Evolutionary conservation across 2,329 filamentous ascomycete genomes (phyloP), one percentile per base, ranked within the genome.

Genomic region (Emmonsiellopsis sp.): DNA sequence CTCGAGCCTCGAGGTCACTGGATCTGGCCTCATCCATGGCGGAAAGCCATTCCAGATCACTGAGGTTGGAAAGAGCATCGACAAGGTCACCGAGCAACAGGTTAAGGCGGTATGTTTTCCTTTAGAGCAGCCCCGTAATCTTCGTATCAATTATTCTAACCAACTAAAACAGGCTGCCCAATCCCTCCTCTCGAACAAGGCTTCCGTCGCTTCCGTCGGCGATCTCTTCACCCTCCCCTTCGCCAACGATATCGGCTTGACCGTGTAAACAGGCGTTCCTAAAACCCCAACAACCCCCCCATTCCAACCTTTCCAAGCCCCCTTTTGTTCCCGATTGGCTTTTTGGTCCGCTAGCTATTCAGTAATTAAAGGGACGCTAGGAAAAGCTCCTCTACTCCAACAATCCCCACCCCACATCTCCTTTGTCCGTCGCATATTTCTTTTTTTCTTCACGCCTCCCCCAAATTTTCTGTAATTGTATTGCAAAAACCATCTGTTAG

Each of bases 161-260:
- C 65, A 64, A 62, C 65, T 16, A 49, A 56, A 52, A 38, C 67
- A 97, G 91, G 83, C 86, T 67, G 91, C 91, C 67, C 94, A 95
- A 80, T 78, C 85, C 68, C 80, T 96, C 63, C 78, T 97, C 60
- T 86, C 91, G 62, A 84, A 83, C 73, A 97, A 91, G 81, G 91
- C 92, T 50, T 86, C 89, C 52, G 87, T 96, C 59, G 86, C 89
- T 58, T 80, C 89, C 55, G 90, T 97, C 58, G 93, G 93, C 72
- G 93, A 98, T 71, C 81, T 98, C 64, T 86, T 89, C 73, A 81
- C 86, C 65, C 83, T 98, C 69, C 93, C 93, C 54, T 98, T 86
- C 70, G 93, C 90, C 61, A 88, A 91, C 75, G 93, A 98, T 70
- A 79, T 98, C 71, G 94, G 92, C 64, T 82, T 98, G 69, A 89